Evolutionary conservation across 2,329 filamentous ascomycete genomes (phyloP).

Genomic region (Botrytis hyacinthi): DNA sequence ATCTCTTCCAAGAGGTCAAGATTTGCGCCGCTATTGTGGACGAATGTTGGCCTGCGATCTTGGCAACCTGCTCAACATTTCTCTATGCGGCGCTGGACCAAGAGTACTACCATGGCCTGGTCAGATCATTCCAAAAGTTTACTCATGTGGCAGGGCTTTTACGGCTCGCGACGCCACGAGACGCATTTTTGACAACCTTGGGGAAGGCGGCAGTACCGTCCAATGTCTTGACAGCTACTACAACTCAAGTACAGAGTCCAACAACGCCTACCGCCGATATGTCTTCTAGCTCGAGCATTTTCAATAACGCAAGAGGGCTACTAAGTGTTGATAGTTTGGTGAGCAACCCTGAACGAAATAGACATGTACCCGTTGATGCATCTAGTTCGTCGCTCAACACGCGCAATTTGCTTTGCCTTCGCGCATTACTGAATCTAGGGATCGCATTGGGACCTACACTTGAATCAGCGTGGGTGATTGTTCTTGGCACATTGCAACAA

Average conservation of each 20-base stretch:
- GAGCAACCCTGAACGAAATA: slow-evolving; percentile 59
- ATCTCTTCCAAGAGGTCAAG: slow-evolving; percentile 67
- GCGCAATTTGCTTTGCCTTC: slow-evolving; percentile 82
- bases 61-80: slow-evolving; percentile 94
- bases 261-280: slow-evolving; percentile 49
- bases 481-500: slow-evolving; percentile 88
- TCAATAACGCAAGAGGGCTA: slow-evolving; percentile 69
- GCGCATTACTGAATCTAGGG: slow-evolving; percentile 89
- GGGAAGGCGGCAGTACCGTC: slow-evolving; percentile 91
- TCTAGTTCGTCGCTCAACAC: slow-evolving; percentile 65
- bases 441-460: slow-evolving; percentile 91
- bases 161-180: slow-evolving; percentile 78
- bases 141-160: slow-evolving; percentile 91
- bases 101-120: slow-evolving; percentile 88
- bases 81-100: slow-evolving; percentile 87
- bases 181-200: slow-evolving; percentile 91
- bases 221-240: slow-evolving; percentile 64
- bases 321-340: slow-evolving; percentile 71
- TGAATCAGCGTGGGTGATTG: slow-evolving; percentile 80
- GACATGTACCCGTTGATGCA: slow-evolving; percentile 58
- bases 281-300: slow-evolving; percentile 47
- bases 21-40: slow-evolving; percentile 81
- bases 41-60: slow-evolving; percentile 90
- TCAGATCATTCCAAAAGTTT: slow-evolving; percentile 91
- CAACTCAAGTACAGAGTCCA: slow-evolving; percentile 49